Percentiles rank a stretch among this genome's conserved stretches.
Evolutionary conservation across 495 filamentous ascomycete species (phyloP).

Genomic region (Lasiosphaeriaceae sp.): DNA sequence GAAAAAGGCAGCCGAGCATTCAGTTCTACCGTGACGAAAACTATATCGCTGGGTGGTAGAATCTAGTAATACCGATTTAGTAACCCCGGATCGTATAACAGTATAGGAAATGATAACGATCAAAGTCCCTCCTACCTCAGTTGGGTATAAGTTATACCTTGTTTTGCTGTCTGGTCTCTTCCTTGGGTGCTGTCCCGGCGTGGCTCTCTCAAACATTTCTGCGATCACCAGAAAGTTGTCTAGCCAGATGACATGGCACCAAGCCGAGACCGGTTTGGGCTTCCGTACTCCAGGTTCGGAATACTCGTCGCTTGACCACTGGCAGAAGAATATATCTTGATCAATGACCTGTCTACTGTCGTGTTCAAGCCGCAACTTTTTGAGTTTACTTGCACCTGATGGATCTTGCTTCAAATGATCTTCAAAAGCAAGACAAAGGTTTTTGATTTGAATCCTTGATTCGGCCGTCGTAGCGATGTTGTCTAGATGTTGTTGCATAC

Average conservation of each 20-base stretch:
- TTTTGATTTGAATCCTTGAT: neutral
- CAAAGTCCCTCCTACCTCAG: too few relatives aligned
- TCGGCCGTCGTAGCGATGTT: neutral
- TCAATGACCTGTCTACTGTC: neutral
- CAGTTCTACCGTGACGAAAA: too few relatives aligned
- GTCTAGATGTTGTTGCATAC: neutral
- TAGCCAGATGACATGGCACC: neutral
- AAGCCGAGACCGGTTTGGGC: neutral
- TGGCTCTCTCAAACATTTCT: neutral
- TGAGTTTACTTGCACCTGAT: neutral
- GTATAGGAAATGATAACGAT: too few relatives aligned
- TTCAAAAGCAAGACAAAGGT: neutral
- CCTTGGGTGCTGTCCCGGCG: neutral
- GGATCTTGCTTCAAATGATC: neutral
- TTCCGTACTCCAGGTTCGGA: neutral
- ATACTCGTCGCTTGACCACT: neutral
- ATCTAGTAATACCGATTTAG: too few relatives aligned
- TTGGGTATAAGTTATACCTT: too few relatives aligned
- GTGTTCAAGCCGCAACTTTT: neutral
- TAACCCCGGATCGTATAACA: too few relatives aligned
- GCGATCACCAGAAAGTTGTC: neutral
- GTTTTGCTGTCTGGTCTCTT: neutral
- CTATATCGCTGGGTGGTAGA: too few relatives aligned
- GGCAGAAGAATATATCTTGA: neutral
- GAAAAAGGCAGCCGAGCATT: too few relatives aligned